A percentile compares a stretch with the other conserved stretches of the same genome.
These are phyloP conservation scores for Suillus variegatus DNA, from an alignment of 768 basidiomycete genomes.

Conservation along the genomic window DNA sequence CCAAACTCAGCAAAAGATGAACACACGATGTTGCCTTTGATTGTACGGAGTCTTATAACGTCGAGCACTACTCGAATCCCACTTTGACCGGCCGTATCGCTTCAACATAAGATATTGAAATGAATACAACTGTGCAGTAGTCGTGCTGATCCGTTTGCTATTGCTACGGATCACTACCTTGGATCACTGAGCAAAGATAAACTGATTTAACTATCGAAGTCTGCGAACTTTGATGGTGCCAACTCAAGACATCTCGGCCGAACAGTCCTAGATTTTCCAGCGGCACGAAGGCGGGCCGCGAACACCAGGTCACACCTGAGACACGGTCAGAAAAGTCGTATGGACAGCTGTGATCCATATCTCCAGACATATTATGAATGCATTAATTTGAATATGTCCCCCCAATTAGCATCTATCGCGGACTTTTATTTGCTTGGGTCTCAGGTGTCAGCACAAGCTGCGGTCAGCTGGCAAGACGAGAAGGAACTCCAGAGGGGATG, in stretches of 20 bases:
- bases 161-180: not conserved
- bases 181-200: not conserved
- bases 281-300: not conserved
- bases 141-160: not conserved
- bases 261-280: not conserved
- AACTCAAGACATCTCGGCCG: slow-evolving; percentile 1
- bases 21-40: not conserved
- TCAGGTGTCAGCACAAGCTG: not conserved
- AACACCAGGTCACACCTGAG: not conserved
- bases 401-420: too few species aligned
- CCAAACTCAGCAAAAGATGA: not conserved
- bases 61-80: not conserved
- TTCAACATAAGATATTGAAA: not conserved
- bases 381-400: too few species aligned
- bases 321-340: too few species aligned
- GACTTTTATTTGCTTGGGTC: too few species aligned
- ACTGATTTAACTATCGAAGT: not conserved
- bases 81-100: not conserved
- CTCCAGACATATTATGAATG: too few species aligned
- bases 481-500: not conserved
- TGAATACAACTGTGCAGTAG: not conserved
- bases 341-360: too few species aligned
- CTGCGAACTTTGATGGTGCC: not conserved
- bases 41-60: not conserved
- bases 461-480: not conserved